These are phyloP conservation scores for Coemansia sp. DNA, from an alignment of 371 early-diverging fungal species.

Conservation along the genomic window DNA sequence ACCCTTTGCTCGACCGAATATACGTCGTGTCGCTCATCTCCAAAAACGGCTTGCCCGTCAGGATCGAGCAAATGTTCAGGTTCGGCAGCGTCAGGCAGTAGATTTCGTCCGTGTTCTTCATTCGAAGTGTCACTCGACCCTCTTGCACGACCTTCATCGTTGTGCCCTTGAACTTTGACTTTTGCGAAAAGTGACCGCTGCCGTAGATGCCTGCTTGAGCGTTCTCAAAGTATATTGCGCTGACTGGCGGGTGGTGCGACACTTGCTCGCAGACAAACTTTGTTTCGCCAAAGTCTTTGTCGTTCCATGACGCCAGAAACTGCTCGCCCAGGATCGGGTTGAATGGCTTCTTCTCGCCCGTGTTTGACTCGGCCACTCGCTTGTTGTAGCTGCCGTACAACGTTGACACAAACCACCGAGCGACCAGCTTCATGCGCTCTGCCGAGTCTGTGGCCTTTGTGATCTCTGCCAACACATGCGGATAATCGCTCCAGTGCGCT, in stretches of 20 bases:
- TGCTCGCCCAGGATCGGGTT: constrained; percentile 87
- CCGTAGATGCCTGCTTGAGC: constrained; percentile 66
- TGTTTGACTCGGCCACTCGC: constrained; percentile 62
- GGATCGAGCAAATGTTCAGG: constrained; percentile 74
- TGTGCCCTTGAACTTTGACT: constrained; percentile 75
- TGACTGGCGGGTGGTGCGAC: constrained; percentile 75
- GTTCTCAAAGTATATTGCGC: constrained; percentile 68
- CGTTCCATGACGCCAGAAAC: constrained; percentile 71
- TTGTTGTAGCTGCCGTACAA: constrained; percentile 71
- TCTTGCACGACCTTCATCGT: constrained; percentile 78
- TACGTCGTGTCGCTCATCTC: constrained; percentile 73
- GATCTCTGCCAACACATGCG: constrained; percentile 66
- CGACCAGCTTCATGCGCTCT: constrained; percentile 71
- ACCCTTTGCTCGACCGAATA: constrained; percentile 67
- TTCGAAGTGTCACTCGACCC: constrained; percentile 65
- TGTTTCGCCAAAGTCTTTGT: constrained; percentile 63
- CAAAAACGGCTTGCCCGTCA: constrained; percentile 77
- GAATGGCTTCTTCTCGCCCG: constrained; percentile 82
- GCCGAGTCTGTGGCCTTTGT: constrained; percentile 59
- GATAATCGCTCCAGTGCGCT: constrained; percentile 73
- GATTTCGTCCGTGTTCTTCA: constrained; percentile 61
- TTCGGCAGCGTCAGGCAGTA: constrained; percentile 76
- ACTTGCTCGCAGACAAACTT: constrained; percentile 70
- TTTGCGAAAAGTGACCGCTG: constrained; percentile 79
- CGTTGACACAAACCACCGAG: constrained; percentile 77